These are phyloP conservation scores for Pleurotus sapidus DNA, from an alignment of 768 basidiomycete species.

Conservation along the genomic window DNA sequence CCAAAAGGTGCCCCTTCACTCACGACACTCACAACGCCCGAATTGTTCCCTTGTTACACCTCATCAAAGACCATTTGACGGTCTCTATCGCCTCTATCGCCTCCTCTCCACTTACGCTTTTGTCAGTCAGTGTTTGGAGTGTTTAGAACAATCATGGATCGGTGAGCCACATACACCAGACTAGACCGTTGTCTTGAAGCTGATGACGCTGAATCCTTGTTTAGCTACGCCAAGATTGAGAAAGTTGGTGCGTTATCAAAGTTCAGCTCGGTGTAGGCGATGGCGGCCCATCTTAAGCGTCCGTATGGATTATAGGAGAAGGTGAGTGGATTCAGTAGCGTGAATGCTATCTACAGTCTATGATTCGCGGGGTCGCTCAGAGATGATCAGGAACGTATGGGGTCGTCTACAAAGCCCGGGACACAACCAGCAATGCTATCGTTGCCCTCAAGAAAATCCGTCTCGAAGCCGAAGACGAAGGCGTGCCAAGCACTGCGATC, in stretches of 20 bases:
- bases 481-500: slow-evolving; percentile 97
- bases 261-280: not conserved
- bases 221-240: slow-evolving; percentile 94
- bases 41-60: not conserved
- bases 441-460: slow-evolving; percentile 99
- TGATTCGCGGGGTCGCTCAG: slow-evolving; percentile 6
- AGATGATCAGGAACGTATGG: slow-evolving; percentile 83
- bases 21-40: slow-evolving; percentile 1
- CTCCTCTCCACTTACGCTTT: not conserved
- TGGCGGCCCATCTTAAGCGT: not conserved
- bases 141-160: slow-evolving; percentile 33
- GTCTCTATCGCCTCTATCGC: not conserved
- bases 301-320: slow-evolving; percentile 37
- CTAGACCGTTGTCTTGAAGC: slow-evolving; percentile 11
- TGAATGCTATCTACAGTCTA: slow-evolving; percentile 10
- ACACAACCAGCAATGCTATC: slow-evolving; percentile 71
- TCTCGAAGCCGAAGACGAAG: slow-evolving; percentile 97
- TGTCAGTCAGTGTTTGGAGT: not conserved
- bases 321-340: slow-evolving; percentile 29
- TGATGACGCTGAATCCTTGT: slow-evolving; percentile 14
- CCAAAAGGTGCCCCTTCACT: not conserved
- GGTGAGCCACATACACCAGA: slow-evolving; percentile 28
- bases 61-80: not conserved
- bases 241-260: slow-evolving; percentile 82
- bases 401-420: slow-evolving; percentile 96